Conservation (phyloP, 2,329 filamentous ascomycete species). For the Scytalidium lignicola region DNA sequence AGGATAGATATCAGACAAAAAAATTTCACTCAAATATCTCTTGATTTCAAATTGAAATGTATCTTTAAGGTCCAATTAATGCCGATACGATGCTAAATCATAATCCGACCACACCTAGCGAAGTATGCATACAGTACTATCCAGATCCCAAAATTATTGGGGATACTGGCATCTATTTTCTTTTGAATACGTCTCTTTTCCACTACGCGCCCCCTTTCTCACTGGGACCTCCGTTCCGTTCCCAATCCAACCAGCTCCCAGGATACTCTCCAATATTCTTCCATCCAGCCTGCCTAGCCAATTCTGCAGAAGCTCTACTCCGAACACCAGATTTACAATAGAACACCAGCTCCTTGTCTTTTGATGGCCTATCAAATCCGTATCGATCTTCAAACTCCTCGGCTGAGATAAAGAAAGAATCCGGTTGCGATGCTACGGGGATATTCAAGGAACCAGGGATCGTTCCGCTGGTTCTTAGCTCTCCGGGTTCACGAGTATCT, state of each 20-base stretch:
- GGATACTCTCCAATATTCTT: conserved; percentile 64
- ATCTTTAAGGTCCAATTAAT: too few relatives aligned
- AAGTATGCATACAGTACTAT: too few relatives aligned
- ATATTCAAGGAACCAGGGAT: conserved; percentile 84
- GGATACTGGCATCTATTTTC: not conserved
- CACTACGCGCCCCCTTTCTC: conserved; percentile 27
- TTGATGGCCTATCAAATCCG: conserved; percentile 65
- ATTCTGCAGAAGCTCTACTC: conserved; percentile 67
- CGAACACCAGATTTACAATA: conserved; percentile 93
- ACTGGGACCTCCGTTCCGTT: conserved; percentile 60
- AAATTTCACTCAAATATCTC: too few relatives aligned
- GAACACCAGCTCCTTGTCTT: conserved; percentile 63
- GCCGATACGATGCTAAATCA: too few relatives aligned
- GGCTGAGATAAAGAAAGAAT: conserved; percentile 68
- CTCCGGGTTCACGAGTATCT: conserved; percentile 70
- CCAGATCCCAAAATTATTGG: too few relatives aligned
- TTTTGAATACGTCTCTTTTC: not conserved
- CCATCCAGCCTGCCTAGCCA: conserved; percentile 77
- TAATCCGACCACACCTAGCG: too few relatives aligned
- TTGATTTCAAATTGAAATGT: too few relatives aligned
- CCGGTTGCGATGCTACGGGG: conserved; percentile 70
- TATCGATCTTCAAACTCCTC: conserved; percentile 82
- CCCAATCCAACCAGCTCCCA: conserved; percentile 82
- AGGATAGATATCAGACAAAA: not conserved
- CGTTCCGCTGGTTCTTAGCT: conserved; percentile 57